phyloP scores from a whole-genome alignment of 2,329 filamentous ascomycete genomes.

The Cladosporium cucumerinum region DNA sequence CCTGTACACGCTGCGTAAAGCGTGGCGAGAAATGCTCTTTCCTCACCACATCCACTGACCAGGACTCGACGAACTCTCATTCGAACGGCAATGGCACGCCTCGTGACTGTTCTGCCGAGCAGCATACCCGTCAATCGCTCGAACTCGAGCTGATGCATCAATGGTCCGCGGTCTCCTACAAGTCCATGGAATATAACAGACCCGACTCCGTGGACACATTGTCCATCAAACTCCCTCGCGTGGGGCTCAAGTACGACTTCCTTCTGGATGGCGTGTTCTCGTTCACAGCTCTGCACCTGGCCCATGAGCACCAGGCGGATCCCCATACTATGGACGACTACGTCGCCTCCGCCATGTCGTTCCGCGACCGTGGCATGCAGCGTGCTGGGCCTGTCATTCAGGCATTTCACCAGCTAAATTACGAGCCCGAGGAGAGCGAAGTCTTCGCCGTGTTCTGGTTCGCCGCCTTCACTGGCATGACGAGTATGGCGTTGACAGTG shows the following conservation, averaged over 20 bases:
- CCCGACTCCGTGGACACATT: neutral
- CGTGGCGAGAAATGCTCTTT: slow-evolving; percentile 25
- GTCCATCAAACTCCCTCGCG: slow-evolving; percentile 20
- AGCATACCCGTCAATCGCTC: slow-evolving; percentile 17
- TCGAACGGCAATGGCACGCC: slow-evolving; percentile 11
- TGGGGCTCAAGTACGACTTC: slow-evolving; percentile 22
- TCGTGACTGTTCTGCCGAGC: slow-evolving; percentile 5
- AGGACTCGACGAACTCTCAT: slow-evolving; percentile 8
- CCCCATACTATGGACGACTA: slow-evolving; percentile 6
- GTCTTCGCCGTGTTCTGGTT: slow-evolving; percentile 13
- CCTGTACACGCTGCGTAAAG: slow-evolving; percentile 19
- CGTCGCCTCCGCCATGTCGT: neutral
- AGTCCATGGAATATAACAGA: slow-evolving; percentile 16
- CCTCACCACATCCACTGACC: neutral
- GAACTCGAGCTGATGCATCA: slow-evolving; percentile 27
- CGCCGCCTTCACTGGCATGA: neutral
- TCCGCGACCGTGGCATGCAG: slow-evolving; percentile 7
- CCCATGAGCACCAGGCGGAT: slow-evolving; percentile 18
- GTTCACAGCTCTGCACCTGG: slow-evolving; percentile 24
- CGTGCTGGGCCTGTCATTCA: slow-evolving; percentile 4
- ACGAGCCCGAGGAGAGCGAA: neutral
- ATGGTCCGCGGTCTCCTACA: slow-evolving; percentile 22
- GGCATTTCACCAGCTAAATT: neutral
- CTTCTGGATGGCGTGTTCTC: slow-evolving; percentile 25
- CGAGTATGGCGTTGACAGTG: slow-evolving; percentile 2